Conservation (phyloP, 805 yeast species). For the Lachancea thermotolerans region DNA sequence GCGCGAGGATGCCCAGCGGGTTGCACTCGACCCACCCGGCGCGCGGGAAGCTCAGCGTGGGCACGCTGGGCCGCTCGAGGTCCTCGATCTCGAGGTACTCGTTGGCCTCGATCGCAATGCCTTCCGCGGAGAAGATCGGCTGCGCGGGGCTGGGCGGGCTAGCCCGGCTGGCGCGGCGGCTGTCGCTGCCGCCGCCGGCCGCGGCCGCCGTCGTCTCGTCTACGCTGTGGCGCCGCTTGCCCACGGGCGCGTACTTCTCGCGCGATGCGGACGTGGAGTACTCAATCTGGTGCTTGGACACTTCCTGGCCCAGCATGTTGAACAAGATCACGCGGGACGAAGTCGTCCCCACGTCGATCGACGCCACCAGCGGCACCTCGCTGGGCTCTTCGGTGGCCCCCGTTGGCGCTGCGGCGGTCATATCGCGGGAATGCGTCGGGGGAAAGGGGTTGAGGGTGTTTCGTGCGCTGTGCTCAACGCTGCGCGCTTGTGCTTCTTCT, state of each 20-base stretch:
- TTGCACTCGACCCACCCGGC: constrained; percentile 95
- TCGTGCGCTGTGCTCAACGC: too few species aligned
- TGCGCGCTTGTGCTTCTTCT: too few species aligned
- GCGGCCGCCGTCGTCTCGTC: constrained; percentile 9
- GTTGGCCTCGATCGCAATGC: constrained; percentile 57
- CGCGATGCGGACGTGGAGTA: constrained; percentile 67
- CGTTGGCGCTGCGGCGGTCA: too few species aligned
- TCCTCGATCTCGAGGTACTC: constrained; percentile 60
- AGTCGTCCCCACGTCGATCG: constrained; percentile 88
- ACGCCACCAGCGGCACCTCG: constrained; percentile 44
- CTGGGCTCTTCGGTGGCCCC: too few species aligned
- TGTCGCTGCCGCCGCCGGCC: not conserved
- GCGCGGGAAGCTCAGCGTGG: constrained; percentile 69
- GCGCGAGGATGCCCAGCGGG: constrained; percentile 67
- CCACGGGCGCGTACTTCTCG: constrained; percentile 39
- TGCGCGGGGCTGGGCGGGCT: constrained; percentile 11
- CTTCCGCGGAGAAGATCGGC: constrained; percentile 67
- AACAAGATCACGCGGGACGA: constrained; percentile 85
- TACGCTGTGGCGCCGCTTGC: constrained; percentile 38
- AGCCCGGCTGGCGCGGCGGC: not conserved
- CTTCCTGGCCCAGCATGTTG: constrained; percentile 62
- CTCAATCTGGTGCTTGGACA: constrained; percentile 87
- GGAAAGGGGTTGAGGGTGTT: too few species aligned
- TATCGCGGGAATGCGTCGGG: too few species aligned
- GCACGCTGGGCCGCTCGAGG: constrained; percentile 43